Base-by-base conservation (phyloP, 345 rosid genomes). In the Lepidium didymum region DNA sequence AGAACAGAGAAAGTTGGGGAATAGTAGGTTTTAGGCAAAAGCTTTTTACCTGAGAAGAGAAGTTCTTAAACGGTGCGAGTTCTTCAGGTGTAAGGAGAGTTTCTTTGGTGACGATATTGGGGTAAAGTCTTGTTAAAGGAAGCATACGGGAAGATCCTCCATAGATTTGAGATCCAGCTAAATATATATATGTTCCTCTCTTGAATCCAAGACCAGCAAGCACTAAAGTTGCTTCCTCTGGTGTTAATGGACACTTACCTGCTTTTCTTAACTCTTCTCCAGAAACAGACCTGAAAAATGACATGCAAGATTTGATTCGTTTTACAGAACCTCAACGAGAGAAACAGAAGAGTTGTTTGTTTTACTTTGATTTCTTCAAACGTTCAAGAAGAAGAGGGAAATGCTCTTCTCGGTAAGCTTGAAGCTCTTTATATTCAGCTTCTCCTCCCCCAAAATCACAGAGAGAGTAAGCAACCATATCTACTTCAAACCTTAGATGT, bases 211-310 rank as follows among this genome's bases (percentile, higher is more conserved):
- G 89, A 23, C 86, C 91, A n/a, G 87, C 85, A 62, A 90, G 97
- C 71, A 93, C 86, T 1, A 90, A 78, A 25, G 91, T 85, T 21
- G 91, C 98, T 79, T 93, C 98, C 78, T 93, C 98, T 11, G 97
- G 98, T 64, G 98, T 93, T 73, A 88, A 65, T n/a, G 95, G 98
- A 62, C 98, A 93, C 75, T 84, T 93, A 4, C 98, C 97, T 1
- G 70, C 66, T 78, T 77, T 86, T 71, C 98, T 87, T 79, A 90
- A 45, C 74, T 86, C 85, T 56, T 61, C 62, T 10, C 89, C 62
- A 75, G 87, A 80, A 25, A 87, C 62, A 8, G 79, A 74, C 74
- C 98, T 87, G 75, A 51, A 50, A 52, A 34, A 57, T 9, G 55
- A 62, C 8, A 58, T n/a, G 29, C 34, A 52, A 42, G 16, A 33